phyloP scores from a whole-genome alignment of 1,284 basidiomycete species.

The Trametes pubescens region DNA sequence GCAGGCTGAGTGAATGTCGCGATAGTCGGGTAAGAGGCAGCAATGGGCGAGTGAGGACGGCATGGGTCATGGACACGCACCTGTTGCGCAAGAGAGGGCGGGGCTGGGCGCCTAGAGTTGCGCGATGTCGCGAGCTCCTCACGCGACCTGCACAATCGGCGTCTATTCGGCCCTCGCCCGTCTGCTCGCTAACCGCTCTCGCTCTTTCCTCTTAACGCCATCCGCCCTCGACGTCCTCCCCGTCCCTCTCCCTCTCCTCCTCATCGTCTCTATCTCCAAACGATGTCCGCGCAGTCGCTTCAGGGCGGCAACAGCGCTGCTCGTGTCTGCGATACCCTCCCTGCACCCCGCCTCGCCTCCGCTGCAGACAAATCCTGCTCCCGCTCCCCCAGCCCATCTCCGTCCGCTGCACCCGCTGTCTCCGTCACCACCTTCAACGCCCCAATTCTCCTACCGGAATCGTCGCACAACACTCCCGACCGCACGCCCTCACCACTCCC shows the following conservation, averaged over 20 bases:
- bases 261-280: constrained; percentile 15
- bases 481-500: constrained; percentile 20
- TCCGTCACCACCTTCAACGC: constrained; percentile 44
- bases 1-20: constrained; percentile 7
- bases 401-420: constrained; percentile 37
- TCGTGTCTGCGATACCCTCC: constrained; percentile 78
- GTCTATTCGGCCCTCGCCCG: constrained; percentile 16
- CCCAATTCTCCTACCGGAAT: constrained; percentile 36
- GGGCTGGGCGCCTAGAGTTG: constrained; percentile 18
- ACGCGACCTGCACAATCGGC: constrained; percentile 34
- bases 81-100: no score
- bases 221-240: constrained; percentile 20
- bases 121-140: constrained; percentile 40
- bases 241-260: constrained; percentile 14
- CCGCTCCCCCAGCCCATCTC: constrained; percentile 40
- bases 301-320: constrained; percentile 36
- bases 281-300: constrained; percentile 33
- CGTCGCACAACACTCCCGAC: background rate
- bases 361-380: constrained; percentile 32
- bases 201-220: constrained; percentile 1
- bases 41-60: background rate
- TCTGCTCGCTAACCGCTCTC: background rate
- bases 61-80: no score
- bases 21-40: constrained; percentile 6
- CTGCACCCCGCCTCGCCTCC: constrained; percentile 60